These are phyloP conservation scores for Furcasterigmium sp. DNA, from an alignment of 2,329 filamentous ascomycete species.

Conservation along the genomic window DNA sequence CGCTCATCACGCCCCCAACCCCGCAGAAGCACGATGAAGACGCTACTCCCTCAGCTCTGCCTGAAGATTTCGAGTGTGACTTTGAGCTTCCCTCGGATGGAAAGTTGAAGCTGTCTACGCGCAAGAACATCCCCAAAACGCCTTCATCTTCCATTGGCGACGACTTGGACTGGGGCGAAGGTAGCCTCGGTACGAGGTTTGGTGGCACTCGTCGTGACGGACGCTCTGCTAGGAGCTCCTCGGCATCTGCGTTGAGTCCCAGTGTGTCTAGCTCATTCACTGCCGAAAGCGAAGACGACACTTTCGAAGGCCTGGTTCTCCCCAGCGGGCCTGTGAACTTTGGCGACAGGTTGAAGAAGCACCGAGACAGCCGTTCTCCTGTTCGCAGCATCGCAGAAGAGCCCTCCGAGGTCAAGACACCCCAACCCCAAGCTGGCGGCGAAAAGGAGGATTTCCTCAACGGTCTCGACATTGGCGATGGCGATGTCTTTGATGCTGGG, in stretches of 20 bases:
- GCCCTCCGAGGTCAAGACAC: conserved; percentile 22
- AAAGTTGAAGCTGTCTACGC: conserved; percentile 58
- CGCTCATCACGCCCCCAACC: conserved; percentile 52
- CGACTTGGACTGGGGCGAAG: conserved; percentile 91
- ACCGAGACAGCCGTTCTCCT: conserved; percentile 57
- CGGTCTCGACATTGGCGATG: conserved; percentile 81
- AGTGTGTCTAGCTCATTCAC: conserved; percentile 90
- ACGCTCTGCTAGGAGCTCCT: conserved; percentile 79
- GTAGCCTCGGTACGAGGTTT: conserved; percentile 84
- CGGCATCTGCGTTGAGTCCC: conserved; percentile 82
- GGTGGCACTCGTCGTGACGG: conserved; percentile 78
- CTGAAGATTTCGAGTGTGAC: conserved; percentile 68
- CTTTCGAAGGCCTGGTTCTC: conserved; percentile 81
- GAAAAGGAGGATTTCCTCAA: conserved; percentile 76
- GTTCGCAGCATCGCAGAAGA: conserved; percentile 38
- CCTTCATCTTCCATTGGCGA: conserved; percentile 52
- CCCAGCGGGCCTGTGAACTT: conserved; percentile 82
- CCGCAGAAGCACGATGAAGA: conserved; percentile 36
- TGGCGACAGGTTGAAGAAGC: conserved; percentile 67
- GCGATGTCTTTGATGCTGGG: conserved; percentile 71
- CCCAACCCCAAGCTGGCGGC: conserved; percentile 26
- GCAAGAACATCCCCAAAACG: conserved; percentile 57
- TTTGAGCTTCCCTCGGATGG: conserved; percentile 66
- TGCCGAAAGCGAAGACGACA: conserved; percentile 88
- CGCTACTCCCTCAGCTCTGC: conserved; percentile 22